Percentiles rank a stretch among this genome's conserved stretches.
Conservation (phyloP, 2,329 filamentous ascomycete species). For the Coccinonectria pachysandricola region DNA sequence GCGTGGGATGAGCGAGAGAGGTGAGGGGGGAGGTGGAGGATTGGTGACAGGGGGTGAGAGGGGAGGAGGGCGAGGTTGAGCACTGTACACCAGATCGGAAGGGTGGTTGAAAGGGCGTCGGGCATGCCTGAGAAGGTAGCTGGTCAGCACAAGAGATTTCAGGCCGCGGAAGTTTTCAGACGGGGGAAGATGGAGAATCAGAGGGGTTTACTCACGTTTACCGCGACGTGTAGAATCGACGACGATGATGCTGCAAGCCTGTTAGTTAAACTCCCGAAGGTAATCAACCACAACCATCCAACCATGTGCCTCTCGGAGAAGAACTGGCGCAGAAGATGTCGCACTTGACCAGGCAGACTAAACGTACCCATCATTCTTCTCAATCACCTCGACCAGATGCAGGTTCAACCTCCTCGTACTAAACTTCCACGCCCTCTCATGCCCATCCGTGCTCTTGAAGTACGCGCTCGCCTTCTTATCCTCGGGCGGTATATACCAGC, state of each 20-base stretch:
- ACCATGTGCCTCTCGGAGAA: no score
- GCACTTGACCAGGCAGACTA: no score
- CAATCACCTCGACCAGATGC: conserved; percentile 63
- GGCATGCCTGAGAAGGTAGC: conserved; percentile 72
- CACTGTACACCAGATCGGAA: conserved; percentile 88
- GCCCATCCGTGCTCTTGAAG: conserved; percentile 97
- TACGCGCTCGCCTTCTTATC: conserved; percentile 68
- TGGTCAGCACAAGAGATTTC: no score
- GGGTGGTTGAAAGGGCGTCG: conserved; percentile 85
- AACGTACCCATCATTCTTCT: conserved; percentile 53
- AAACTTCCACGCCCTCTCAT: conserved; percentile 84
- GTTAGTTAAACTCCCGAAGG: no score
- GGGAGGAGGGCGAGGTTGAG: conserved; percentile 74
- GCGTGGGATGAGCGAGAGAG: conserved; percentile 62
- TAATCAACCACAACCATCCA: no score
- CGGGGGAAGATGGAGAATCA: not conserved
- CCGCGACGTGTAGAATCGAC: conserved; percentile 89
- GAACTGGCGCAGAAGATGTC: no score
- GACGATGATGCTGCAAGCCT: conserved; percentile 53
- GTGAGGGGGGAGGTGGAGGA: conserved; percentile 60
- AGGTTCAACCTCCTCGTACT: conserved; percentile 77
- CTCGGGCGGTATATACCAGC: conserved; percentile 74
- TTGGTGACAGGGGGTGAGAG: conserved; percentile 31
- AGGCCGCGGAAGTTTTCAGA: no score
- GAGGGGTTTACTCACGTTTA: conserved; percentile 49